These are phyloP conservation scores for Sodiomyces alkalinus DNA, from an alignment of 2,329 filamentous ascomycete species.

Conservation along the genomic window DNA sequence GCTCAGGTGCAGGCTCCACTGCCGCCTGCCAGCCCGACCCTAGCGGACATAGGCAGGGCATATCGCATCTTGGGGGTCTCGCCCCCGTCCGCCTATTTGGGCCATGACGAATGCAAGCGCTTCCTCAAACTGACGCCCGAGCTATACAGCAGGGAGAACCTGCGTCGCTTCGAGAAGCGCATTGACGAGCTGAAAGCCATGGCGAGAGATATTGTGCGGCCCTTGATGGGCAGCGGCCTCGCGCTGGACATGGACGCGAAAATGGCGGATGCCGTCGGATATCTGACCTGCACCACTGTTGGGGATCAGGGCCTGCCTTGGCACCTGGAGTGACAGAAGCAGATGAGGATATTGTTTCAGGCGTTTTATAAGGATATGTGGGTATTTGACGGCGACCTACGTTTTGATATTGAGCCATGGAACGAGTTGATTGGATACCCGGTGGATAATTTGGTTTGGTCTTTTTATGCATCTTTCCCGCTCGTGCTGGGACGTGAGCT, in stretches of 20 bases:
- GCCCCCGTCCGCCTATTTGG: conserved; percentile 48
- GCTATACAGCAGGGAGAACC: conserved; percentile 72
- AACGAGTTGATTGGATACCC: too few species aligned
- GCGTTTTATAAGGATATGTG: too few species aligned
- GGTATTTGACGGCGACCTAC: too few species aligned
- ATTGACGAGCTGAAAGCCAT: conserved; percentile 78
- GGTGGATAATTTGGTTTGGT: too few species aligned
- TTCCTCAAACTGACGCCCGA: conserved; percentile 77
- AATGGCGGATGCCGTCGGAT: conserved; percentile 26
- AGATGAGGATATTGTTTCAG: too few species aligned
- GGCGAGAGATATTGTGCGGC: conserved; percentile 68
- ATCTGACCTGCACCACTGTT: conserved; percentile 35
- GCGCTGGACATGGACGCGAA: conserved; percentile 53
- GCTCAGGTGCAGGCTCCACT: conserved; percentile 17
- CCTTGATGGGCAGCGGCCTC: conserved; percentile 71
- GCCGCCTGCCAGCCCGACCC: conserved; percentile 25
- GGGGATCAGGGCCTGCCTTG: conserved; percentile 35
- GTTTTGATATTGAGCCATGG: too few species aligned
- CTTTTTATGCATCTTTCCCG: too few species aligned
- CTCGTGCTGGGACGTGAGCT: too few species aligned
- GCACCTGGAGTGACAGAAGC: conserved; percentile 21
- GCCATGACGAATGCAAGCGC: conserved; percentile 76
- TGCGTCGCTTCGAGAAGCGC: conserved; percentile 71
- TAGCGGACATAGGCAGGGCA: conserved; percentile 51
- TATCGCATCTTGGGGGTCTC: conserved; percentile 62